Percentiles rank a stretch among this genome's conserved stretches.
These are phyloP conservation scores for Henckelia pumila DNA, from an alignment of 257 asterid species.

Conservation along the genomic window DNA sequence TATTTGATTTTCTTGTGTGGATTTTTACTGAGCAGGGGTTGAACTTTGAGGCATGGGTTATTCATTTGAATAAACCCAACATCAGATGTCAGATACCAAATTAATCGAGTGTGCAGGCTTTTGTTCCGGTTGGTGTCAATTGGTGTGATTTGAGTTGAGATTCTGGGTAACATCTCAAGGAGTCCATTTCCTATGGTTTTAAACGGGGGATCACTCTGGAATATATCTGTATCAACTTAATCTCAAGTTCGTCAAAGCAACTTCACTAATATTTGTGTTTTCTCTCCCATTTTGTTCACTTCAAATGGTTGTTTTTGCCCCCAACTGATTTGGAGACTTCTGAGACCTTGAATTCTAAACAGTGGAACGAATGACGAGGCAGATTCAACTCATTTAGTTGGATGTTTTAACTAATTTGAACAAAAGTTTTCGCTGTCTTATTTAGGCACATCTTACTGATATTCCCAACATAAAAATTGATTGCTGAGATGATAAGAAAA, in stretches of 20 bases:
- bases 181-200: constrained; percentile 22
- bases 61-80: constrained; percentile 17
- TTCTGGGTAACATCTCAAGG: constrained; percentile 18
- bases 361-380: neutral
- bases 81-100: constrained; percentile 17
- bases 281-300: neutral
- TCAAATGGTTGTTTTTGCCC: no score
- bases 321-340: no score
- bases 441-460: neutral
- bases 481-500: no score
- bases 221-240: neutral
- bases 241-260: neutral
- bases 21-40: constrained; percentile 27
- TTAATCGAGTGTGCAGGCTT: constrained; percentile 12
- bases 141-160: constrained; percentile 28
- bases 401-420: no score
- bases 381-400: neutral
- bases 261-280: no score
- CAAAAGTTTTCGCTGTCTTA: no score
- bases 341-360: no score
- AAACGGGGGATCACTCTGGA: constrained; percentile 24
- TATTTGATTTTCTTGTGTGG: constrained; percentile 22
- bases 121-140: constrained; percentile 30
- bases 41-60: constrained; percentile 13
- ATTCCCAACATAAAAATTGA: neutral